Percentiles rank a stretch among this genome's conserved stretches.
phyloP scores from a whole-genome alignment of 495 filamentous ascomycete genomes.

The Hypoxylon intermedium region DNA sequence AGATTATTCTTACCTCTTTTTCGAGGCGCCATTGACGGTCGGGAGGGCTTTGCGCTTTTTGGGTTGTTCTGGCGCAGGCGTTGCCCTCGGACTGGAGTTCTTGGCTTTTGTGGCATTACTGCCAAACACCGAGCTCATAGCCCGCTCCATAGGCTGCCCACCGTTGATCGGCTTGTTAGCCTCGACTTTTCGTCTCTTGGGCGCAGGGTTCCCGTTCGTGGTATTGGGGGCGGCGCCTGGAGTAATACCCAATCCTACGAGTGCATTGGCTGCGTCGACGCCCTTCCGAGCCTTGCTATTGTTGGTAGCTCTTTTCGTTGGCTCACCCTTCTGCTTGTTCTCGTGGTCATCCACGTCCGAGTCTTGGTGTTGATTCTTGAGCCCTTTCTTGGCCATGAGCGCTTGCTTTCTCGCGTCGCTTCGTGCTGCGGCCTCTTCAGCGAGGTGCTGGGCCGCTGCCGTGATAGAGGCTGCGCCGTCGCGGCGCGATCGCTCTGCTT shows the following conservation, averaged over 20 bases:
- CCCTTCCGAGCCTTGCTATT: slow-evolving; percentile 68
- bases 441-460: slow-evolving; percentile 70
- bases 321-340: slow-evolving; percentile 51
- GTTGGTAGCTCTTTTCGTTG: slow-evolving; percentile 62
- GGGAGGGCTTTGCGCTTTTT: slow-evolving; percentile 76
- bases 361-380: slow-evolving; percentile 69
- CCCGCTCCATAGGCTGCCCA: slow-evolving; percentile 70
- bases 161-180: slow-evolving; percentile 59
- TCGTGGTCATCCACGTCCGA: slow-evolving; percentile 79
- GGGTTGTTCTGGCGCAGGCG: slow-evolving; percentile 63
- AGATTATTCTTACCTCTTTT: slow-evolving; percentile 69
- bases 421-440: slow-evolving; percentile 77
- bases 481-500: slow-evolving; percentile 74
- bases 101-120: slow-evolving; percentile 58
- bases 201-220: slow-evolving; percentile 55
- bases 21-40: slow-evolving; percentile 64
- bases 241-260: slow-evolving; percentile 63
- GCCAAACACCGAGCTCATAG: slow-evolving; percentile 66
- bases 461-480: slow-evolving; percentile 76
- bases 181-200: slow-evolving; percentile 84
- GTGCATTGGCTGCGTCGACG: slow-evolving; percentile 52
- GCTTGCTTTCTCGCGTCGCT: slow-evolving; percentile 85
- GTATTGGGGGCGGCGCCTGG: slow-evolving; percentile 47
- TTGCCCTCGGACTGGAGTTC: slow-evolving; percentile 67
- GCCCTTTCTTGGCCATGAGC: slow-evolving; percentile 72